Conservation (phyloP, 441 rosid genomes). For the Pelargonium citronellum region DNA sequence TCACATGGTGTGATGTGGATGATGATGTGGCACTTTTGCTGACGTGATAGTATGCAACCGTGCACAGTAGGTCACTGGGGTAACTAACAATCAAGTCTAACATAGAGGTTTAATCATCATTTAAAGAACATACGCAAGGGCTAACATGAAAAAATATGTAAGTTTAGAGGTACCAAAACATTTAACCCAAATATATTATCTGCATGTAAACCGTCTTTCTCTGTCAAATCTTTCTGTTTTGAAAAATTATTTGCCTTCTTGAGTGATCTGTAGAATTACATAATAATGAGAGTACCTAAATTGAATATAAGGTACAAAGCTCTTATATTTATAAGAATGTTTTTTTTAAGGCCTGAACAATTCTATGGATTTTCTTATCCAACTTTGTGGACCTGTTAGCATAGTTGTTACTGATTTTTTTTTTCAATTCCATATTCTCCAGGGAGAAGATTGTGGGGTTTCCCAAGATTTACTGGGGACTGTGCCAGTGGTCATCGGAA, state of each 20-base stretch:
- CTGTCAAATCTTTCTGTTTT: background rate
- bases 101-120: too few relatives aligned
- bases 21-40: too few relatives aligned
- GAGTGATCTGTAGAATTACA: background rate
- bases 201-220: background rate
- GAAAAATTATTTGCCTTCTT: background rate
- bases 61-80: too few relatives aligned
- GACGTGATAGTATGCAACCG: too few relatives aligned
- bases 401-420: background rate
- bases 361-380: background rate
- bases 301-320: background rate
- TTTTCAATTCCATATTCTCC: slow-evolving; percentile 12
- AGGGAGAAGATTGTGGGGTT: slow-evolving; percentile 87
- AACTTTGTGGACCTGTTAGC: background rate
- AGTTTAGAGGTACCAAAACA: too few relatives aligned
- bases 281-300: too few relatives aligned
- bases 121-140: too few relatives aligned
- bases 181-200: too few relatives aligned
- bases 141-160: too few relatives aligned
- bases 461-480: slow-evolving; percentile 84
- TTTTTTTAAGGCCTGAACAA: background rate
- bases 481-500: slow-evolving; percentile 65
- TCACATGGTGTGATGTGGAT: too few relatives aligned
- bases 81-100: too few relatives aligned
- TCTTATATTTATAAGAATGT: too few relatives aligned